Base-by-base conservation (phyloP, 2,329 filamentous ascomycete species). In the Phoma sp. region DNA sequence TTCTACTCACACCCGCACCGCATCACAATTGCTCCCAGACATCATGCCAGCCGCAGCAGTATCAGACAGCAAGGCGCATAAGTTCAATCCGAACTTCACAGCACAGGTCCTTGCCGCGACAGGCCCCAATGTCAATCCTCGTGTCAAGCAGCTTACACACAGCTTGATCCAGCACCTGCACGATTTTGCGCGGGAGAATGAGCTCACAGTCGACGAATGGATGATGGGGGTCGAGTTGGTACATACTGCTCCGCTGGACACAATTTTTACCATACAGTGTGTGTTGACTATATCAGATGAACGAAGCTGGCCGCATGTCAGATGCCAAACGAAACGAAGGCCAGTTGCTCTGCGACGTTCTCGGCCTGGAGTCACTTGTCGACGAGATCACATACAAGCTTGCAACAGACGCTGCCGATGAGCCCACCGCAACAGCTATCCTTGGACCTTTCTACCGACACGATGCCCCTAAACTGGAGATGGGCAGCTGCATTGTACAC, bases 361-460 rank as follows among this genome's bases (percentile, higher is more conserved):
- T 86, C 30, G 84, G 84, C 18, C 73, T 87, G 29, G 83, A 86
- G 67, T 81, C 81, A 2, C 72, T 80, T 44, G 89, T 93, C 41
- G 90, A 93, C 72, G 89, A 93, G 71, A 93, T 95, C 68, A 90
- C 89, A 50, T 89, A 86, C 76, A 86, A 85, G 57, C 79, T 83
- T 45, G 82, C 83, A 27, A 81, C 82, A 44, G 80, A 82, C 35
- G 79, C 79, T 0, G 56, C 53, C 22, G 75, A 77, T 50, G 69
- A 72, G 23, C 80, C 86, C 9, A 95, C 90, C 4, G 84, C 89
- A 2, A 89, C 89, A 4, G 86, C 91, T 36, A 91, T 96, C 61
- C 83, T 96, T 0, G 91, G 91, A 0, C 91, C 91, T 1, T 96
- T 96, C 78, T 96, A 90, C 84, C 83, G 90, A 5, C 82, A 85